phyloP scores from a whole-genome alignment of 495 filamentous ascomycete genomes.

The Viridothelium virens region DNA sequence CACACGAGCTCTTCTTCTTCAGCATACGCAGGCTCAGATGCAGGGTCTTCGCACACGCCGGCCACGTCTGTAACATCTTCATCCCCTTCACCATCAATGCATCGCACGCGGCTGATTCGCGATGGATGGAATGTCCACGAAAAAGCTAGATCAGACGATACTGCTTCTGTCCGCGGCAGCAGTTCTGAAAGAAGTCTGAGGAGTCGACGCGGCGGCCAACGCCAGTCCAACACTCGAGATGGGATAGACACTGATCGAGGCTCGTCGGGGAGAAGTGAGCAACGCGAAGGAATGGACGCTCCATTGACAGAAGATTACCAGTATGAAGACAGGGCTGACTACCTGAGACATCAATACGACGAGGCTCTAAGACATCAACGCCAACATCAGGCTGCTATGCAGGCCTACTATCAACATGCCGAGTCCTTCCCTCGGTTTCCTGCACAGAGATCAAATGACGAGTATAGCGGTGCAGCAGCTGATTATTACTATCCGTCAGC shows the following conservation, averaged over 20 bases:
- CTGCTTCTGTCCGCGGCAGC: conserved; percentile 21
- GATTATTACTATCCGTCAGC: background rate
- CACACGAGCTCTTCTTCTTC: conserved; percentile 20
- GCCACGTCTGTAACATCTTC: conserved; percentile 23
- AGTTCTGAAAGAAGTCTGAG: conserved; percentile 19
- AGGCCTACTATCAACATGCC: background rate
- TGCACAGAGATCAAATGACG: conserved; percentile 9
- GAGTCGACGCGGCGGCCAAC: conserved; percentile 4
- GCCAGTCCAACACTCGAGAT: background rate
- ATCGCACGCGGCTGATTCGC: conserved; percentile 19
- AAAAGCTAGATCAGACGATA: conserved; percentile 19
- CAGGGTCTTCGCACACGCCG: conserved; percentile 13
- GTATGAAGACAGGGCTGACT: background rate
- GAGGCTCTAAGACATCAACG: conserved; percentile 1
- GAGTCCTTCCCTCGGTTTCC: conserved; percentile 13
- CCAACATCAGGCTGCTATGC: background rate
- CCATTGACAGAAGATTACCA: background rate
- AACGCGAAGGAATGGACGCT: conserved; percentile 1
- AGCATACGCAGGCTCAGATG: conserved; percentile 22
- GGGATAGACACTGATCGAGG: background rate
- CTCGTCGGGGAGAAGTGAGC: conserved; percentile 3
- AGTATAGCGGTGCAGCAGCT: conserved; percentile 8
- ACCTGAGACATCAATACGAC: background rate
- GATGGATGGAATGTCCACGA: conserved; percentile 22
- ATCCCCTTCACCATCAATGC: conserved; percentile 22